A percentile compares a stretch with the other conserved stretches of the same genome.
phyloP scores from a whole-genome alignment of 345 rosid species.

The Gossypium anomalum region DNA sequence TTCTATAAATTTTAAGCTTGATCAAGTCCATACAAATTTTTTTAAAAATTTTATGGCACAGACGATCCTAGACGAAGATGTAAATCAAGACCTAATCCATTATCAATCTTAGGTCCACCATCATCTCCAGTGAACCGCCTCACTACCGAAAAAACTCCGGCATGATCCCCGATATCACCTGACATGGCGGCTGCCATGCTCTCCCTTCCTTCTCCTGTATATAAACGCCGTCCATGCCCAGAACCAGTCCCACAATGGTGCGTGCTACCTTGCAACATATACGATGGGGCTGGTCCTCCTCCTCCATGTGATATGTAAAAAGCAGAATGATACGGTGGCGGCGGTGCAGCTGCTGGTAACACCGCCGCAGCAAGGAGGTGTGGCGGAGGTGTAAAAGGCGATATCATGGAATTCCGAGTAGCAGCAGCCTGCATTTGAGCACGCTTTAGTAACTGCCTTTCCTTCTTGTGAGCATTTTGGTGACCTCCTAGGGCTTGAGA shows the following conservation, averaged over 20 bases:
- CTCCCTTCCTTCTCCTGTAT: slow-evolving; percentile 21
- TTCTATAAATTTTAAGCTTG: background rate
- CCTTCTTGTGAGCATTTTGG: slow-evolving; percentile 98
- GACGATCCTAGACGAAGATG: slow-evolving; percentile 76
- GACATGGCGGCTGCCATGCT: slow-evolving; percentile 20
- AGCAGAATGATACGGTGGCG: slow-evolving; percentile 22
- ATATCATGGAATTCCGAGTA: slow-evolving; percentile 39
- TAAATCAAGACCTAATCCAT: slow-evolving; percentile 61
- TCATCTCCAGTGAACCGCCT: slow-evolving; percentile 39
- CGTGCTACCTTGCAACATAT: slow-evolving; percentile 33
- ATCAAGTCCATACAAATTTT: background rate
- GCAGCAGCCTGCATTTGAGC: slow-evolving; percentile 62
- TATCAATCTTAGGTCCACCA: slow-evolving; percentile 37
- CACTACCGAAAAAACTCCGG: slow-evolving; percentile 27
- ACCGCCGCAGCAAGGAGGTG: slow-evolving; percentile 48
- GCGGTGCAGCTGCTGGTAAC: slow-evolving; percentile 17
- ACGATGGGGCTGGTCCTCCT: slow-evolving; percentile 23
- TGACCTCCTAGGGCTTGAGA: slow-evolving; percentile 97
- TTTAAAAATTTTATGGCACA: slow-evolving; percentile 25
- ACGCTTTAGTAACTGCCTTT: slow-evolving; percentile 74
- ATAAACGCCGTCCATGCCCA: slow-evolving; percentile 22
- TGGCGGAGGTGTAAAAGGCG: slow-evolving; percentile 50
- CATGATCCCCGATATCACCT: slow-evolving; percentile 16
- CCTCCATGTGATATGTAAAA: slow-evolving; percentile 31
- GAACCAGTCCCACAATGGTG: slow-evolving; percentile 14